phyloP scores from a whole-genome alignment of 108 stramenopile species.

The Schizochytrium sp. region DNA sequence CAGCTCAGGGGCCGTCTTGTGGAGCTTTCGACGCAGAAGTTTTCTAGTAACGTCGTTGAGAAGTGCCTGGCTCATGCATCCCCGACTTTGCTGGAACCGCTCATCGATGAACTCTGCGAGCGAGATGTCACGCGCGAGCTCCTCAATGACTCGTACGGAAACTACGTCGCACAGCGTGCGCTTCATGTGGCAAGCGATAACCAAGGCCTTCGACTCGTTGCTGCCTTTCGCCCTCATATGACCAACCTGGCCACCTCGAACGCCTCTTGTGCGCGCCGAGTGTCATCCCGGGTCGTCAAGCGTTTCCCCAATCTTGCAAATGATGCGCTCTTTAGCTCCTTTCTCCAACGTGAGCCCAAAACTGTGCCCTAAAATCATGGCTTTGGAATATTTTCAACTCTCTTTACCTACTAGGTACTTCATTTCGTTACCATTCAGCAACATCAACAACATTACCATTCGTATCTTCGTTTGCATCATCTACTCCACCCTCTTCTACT shows the following conservation, averaged over 20 bases:
- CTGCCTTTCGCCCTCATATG: constrained; percentile 93
- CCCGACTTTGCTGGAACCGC: constrained; percentile 85
- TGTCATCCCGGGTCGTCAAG: constrained; percentile 50
- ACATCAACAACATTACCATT: too few species aligned
- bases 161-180: constrained; percentile 95
- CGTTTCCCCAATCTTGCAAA: constrained; percentile 44
- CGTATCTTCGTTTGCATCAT: too few species aligned
- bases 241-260: constrained; percentile 75
- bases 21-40: constrained; percentile 93
- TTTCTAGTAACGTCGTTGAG: constrained; percentile 97
- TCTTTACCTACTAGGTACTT: too few species aligned
- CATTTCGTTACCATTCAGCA: too few species aligned
- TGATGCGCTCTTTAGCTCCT: constrained; percentile 34
- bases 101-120: constrained; percentile 87
- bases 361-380: constrained; percentile 1
- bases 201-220: constrained; percentile 91
- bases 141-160: constrained; percentile 96
- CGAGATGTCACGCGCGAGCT: constrained; percentile 84
- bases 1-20: constrained; percentile 88
- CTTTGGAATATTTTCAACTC: too few species aligned
- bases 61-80: constrained; percentile 94
- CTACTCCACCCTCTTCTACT: too few species aligned
- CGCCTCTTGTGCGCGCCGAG: constrained; percentile 52
- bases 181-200: constrained; percentile 89
- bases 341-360: constrained; percentile 39